Evolutionary conservation across 1,139 yeast genomes (phyloP), one percentile per base, ranked within the genome.

Genomic region (Candida pseudoviswanathii): DNA sequence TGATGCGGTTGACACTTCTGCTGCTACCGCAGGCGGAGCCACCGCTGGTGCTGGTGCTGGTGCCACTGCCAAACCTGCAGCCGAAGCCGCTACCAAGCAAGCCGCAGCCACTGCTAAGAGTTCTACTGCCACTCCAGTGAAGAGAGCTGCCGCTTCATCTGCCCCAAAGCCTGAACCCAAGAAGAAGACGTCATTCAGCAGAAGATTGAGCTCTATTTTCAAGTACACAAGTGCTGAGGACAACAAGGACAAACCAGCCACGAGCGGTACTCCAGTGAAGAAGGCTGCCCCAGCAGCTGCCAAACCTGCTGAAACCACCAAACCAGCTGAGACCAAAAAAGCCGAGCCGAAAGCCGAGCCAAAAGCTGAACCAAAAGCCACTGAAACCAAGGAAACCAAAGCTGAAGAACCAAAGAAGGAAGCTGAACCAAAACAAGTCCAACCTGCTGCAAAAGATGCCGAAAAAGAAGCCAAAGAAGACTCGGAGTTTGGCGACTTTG

Each of bases 381-480:
- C 38, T 21, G 38, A 16, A 16, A 21, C 40, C 40, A 24, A 37
- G 11, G 32, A 39, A 36, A 43, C 46, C 54, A 53, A 61, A 6
- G 11, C 29, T 9, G 41, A 43, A 21, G 54, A 61, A 33, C 31
- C 40, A 21, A 34, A 34, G 25, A 46, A 41, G 24, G 57, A 47
- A 55, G 46, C 47, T 59, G 58, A 54, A 57, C 33, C 46, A 30
- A 52, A 46, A 37, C 50, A 51, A 48, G 41, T 39, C 9, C 49
- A 51, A 49, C 53, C 56, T 4, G 56, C 53, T 5, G 56, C 51
- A 31, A 51, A 53, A 26, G 54, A 51, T 31, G 51, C 55, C 32
- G 54, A 42, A 33, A 50, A 49, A 34, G 53, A 51, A 47, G 56
- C 53, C 10, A 51, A 51, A 29, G 43, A 40, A 25, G 51, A 46